These are phyloP conservation scores for Calocybe gambosa DNA, from an alignment of 1,284 basidiomycete species.

Conservation along the genomic window DNA sequence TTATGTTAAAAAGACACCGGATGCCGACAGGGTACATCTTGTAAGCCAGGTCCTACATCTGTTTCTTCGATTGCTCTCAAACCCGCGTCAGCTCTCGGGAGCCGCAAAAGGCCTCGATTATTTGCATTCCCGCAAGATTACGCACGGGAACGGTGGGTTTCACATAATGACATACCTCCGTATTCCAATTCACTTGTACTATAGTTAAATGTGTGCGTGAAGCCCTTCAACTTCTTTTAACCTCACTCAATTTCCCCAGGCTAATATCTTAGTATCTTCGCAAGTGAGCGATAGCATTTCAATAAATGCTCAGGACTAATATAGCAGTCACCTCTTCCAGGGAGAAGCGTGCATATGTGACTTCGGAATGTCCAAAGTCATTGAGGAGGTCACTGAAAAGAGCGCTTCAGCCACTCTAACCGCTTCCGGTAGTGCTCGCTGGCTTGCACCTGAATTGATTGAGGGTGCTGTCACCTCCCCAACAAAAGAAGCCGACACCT, in stretches of 20 bases:
- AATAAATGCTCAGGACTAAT: not conserved
- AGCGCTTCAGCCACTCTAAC: conserved; percentile 38
- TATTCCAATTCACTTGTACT: not conserved
- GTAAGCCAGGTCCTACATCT: conserved; percentile 23
- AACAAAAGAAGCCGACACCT: conserved; percentile 43
- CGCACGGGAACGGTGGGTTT: conserved; percentile 51
- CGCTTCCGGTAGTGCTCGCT: conserved; percentile 39
- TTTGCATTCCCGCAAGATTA: conserved; percentile 40
- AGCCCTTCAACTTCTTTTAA: not conserved
- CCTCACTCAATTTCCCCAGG: conserved; percentile 25
- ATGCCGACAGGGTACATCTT: conserved; percentile 34
- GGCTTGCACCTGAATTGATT: conserved; percentile 54
- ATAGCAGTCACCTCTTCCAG: conserved; percentile 22
- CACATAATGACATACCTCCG: not conserved
- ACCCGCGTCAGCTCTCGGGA: conserved; percentile 35
- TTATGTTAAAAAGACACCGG: conserved; percentile 29
- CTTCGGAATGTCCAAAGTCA: conserved; percentile 55
- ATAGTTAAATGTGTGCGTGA: conserved; percentile 57
- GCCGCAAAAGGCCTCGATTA: conserved; percentile 49
- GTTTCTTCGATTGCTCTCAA: not conserved
- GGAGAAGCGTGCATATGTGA: conserved; percentile 49
- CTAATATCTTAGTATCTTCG: conserved; percentile 46
- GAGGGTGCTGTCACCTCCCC: conserved; percentile 31
- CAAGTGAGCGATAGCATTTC: conserved; percentile 16
- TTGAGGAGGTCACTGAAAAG: conserved; percentile 46